Base-by-base conservation (phyloP, 139 green algal species). In the Micractinium conductrix region DNA sequence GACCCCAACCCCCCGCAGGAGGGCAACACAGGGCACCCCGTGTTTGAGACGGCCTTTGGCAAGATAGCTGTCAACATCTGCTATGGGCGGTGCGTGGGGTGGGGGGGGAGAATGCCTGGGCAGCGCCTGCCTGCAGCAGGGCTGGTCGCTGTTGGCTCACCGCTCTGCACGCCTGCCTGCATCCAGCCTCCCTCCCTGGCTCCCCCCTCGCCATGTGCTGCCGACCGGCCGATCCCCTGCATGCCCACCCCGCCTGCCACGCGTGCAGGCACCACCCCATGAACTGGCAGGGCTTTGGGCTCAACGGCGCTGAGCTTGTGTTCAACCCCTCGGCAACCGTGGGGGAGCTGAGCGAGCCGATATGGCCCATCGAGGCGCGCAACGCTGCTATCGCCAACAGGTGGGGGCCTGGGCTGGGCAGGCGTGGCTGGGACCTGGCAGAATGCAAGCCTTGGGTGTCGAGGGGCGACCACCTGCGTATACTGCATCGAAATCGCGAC, bases 291-390 rank as follows among this genome's bases (percentile, higher is more conserved):
- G 95, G 78, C 6, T 99, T 99, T 90, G 97, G 92, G 17, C 91
- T 99, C 62, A 99, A 99, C 85, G 97, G 97, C 44, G 97, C 97
- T 2, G 95, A 99, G 90, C 95, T 99, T 50, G 95, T 99, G 37
- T 99, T 99, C 94, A 99, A 99, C 91, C 97, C 97, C 16, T 94
- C 91, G 6, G 97, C 97, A 53, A 99, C 97, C 0, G 96, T 99
- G 22, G 97, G 97, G 4, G 92, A 81, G 60, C 92, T 99, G 44
- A 93, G 74, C 53, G 96, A 98, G 90, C 96, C 96, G 5, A 91
- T 98, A 88, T 98, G 96, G 96, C 50, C 86, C 22, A 87, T 97
- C 9, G 93, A 97, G 87, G 96, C 91, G 3, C 93, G 96, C 82
- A 99, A 97, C 81, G 96, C 96, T 24, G 96, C 96, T 55, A 97